A percentile compares a stretch with the other conserved stretches of the same genome.
These are phyloP conservation scores for Urochloa ruziziensis DNA, from an alignment of 176 grass and related monocot genomes.

Conservation along the genomic window DNA sequence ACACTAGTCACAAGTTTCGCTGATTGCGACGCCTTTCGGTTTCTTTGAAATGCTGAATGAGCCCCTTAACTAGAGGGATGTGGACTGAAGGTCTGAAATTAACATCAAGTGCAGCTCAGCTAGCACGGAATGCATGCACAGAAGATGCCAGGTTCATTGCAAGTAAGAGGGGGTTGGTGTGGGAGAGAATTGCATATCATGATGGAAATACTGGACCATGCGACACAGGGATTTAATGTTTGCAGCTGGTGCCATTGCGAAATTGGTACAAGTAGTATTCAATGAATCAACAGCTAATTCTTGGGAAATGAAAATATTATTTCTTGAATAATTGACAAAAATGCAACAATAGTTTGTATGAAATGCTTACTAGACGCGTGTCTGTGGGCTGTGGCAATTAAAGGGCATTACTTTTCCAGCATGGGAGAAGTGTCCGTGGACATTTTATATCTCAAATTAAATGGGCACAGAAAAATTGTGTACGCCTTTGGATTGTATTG, in stretches of 20 bases:
- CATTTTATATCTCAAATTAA: background rate
- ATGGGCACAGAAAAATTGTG: background rate
- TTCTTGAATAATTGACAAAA: background rate
- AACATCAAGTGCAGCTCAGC: conserved; percentile 23
- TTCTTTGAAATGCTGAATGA: conserved; percentile 7
- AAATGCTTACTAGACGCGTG: too few species aligned
- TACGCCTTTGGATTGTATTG: conserved; percentile 7
- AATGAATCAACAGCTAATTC: conserved; percentile 36
- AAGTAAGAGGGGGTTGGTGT: conserved; percentile 20
- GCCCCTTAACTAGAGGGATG: conserved; percentile 28
- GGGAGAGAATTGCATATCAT: conserved; percentile 8
- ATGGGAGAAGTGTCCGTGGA: conserved; percentile 23
- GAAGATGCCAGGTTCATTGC: conserved; percentile 45
- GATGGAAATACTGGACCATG: conserved; percentile 41
- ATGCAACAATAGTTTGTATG: background rate
- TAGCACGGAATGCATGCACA: conserved; percentile 35
- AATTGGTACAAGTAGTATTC: conserved; percentile 40
- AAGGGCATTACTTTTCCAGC: conserved; percentile 27
- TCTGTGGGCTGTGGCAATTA: conserved; percentile 6
- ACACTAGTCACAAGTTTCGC: background rate
- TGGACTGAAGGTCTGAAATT: conserved; percentile 36
- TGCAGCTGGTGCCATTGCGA: conserved; percentile 42
- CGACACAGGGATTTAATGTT: conserved; percentile 43
- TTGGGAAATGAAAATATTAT: background rate
- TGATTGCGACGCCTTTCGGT: background rate